Conservation (phyloP, 2,329 filamentous ascomycete genomes). For the Colletotrichum sp. region DNA sequence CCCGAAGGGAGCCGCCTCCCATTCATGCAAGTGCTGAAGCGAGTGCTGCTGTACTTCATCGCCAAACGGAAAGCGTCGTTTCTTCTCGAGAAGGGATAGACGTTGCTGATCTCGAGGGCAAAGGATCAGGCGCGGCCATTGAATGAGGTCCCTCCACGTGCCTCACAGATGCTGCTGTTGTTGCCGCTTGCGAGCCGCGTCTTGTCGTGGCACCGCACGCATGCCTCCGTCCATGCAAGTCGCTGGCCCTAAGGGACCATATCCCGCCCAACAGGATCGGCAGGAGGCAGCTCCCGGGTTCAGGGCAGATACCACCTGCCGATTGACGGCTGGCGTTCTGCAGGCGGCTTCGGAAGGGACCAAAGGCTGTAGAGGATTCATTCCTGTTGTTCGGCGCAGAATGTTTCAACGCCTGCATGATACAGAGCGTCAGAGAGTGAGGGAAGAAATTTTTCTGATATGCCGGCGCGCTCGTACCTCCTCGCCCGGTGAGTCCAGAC, state of each 20-base stretch:
- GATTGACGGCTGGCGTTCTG: background rate
- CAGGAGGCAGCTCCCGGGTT: slow-evolving; percentile 12
- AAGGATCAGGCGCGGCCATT: background rate
- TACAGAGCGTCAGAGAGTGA: background rate
- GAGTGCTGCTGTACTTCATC: background rate
- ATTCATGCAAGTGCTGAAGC: background rate
- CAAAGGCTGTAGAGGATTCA: background rate
- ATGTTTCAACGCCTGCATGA: background rate
- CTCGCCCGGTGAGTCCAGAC: background rate
- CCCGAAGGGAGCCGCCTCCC: background rate
- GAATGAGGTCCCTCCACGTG: slow-evolving; percentile 11
- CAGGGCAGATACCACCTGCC: background rate
- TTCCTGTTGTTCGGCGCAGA: background rate
- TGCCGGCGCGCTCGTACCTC: background rate
- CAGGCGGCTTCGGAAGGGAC: background rate
- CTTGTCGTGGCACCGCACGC: slow-evolving; percentile 20
- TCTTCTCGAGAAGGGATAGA: background rate
- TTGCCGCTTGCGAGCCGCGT: slow-evolving; percentile 1
- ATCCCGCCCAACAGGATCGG: slow-evolving; percentile 17
- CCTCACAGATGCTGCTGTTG: background rate
- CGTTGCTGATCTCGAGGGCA: background rate
- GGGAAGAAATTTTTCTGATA: background rate
- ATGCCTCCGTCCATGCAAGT: slow-evolving; percentile 7
- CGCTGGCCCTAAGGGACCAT: background rate
- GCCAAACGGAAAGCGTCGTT: background rate